Evolutionary conservation across 805 yeast genomes (phyloP).

Genomic region (Ogataea pilisensis): DNA sequence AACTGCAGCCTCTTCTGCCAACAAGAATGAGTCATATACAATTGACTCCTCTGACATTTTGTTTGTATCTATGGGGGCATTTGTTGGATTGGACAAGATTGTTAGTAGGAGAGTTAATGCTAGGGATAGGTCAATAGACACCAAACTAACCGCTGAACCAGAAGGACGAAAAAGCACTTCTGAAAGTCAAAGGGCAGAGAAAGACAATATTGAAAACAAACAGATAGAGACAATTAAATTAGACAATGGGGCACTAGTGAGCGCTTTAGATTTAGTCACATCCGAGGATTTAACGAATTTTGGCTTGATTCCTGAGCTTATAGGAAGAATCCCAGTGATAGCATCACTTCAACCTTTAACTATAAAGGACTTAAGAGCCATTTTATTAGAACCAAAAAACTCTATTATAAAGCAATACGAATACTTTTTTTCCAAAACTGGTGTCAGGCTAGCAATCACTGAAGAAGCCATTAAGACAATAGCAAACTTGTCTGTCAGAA

Average conservation of each 20-base stretch:
- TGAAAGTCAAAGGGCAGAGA: no score
- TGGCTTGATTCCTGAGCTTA: conserved; percentile 57
- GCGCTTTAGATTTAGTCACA: conserved; percentile 43
- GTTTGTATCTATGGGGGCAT: conserved; percentile 59
- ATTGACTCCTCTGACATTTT: conserved; percentile 54
- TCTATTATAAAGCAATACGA: conserved; percentile 51
- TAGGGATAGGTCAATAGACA: no score
- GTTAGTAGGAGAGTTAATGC: conserved; percentile 36
- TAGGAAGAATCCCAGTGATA: conserved; percentile 55
- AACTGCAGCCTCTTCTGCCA: conserved; percentile 9
- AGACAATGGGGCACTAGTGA: conserved; percentile 33
- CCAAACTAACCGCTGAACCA: no score
- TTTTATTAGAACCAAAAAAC: conserved; percentile 52
- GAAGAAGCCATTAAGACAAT: conserved; percentile 43
- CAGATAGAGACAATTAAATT: conserved; percentile 34
- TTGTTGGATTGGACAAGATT: conserved; percentile 52
- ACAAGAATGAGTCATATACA: conserved; percentile 41
- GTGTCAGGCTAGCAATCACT: conserved; percentile 47
- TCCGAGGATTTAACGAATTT: conserved; percentile 48
- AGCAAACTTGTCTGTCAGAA: conserved; percentile 44
- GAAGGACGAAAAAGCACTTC: no score
- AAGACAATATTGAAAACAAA: no score
- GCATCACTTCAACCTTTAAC: conserved; percentile 46
- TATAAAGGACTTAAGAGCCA: conserved; percentile 42
- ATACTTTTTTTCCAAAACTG: conserved; percentile 49